Conservation (phyloP, 306 rosid genomes). For the Lupinus albus region DNA sequence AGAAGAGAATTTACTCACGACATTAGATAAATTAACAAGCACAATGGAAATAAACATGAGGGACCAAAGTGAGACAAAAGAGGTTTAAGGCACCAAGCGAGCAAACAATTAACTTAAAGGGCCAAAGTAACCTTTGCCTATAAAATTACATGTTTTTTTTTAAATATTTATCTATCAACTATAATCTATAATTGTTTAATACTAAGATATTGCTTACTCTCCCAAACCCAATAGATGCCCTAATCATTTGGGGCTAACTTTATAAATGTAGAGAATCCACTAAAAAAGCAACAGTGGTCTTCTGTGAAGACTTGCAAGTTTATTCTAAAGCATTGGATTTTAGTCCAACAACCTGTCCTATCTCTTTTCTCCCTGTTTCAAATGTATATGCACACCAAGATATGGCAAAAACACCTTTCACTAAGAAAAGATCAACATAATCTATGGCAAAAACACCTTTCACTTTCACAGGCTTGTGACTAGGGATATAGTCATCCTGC, state of each 20-base stretch:
- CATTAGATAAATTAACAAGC: too few species aligned
- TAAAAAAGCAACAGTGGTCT: constrained; percentile 35
- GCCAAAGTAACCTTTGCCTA: too few species aligned
- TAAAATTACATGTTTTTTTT: too few species aligned
- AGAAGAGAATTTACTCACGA: too few species aligned
- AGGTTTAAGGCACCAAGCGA: too few species aligned
- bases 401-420: constrained; percentile 53
- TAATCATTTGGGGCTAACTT: constrained; percentile 27
- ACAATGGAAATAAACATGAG: too few species aligned
- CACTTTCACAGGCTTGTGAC: constrained; percentile 12
- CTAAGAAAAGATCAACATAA: constrained; percentile 44
- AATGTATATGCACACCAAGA: constrained; percentile 48
- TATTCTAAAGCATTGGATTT: constrained; percentile 45
- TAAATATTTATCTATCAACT: too few species aligned
- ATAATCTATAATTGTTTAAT: too few species aligned
- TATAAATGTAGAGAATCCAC: constrained; percentile 40
- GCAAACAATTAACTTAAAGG: too few species aligned
- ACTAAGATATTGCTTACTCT: too few species aligned
- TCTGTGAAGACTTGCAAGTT: constrained; percentile 38
- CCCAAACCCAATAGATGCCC: constrained; percentile 7
- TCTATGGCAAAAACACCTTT: constrained; percentile 52
- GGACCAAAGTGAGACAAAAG: too few species aligned
- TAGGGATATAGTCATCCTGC: too few species aligned
- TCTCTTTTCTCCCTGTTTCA: constrained; percentile 37
- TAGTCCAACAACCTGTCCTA: constrained; percentile 47